Conservation (phyloP, 345 rosid species). For the Moricandia arvensis region DNA sequence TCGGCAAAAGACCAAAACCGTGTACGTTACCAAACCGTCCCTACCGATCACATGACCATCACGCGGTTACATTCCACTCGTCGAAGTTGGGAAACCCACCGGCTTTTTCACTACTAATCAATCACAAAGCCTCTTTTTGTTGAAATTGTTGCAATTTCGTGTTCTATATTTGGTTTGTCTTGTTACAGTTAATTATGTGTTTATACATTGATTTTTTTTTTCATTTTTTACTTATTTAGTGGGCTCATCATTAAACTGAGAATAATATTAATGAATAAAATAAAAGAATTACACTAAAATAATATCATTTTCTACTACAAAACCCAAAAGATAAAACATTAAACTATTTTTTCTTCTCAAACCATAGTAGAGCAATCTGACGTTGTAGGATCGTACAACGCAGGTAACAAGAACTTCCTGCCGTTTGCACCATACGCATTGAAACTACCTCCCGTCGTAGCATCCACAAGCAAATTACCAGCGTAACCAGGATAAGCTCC, state of each 20-base stretch:
- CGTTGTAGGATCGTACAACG: no score
- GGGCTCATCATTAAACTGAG: background rate
- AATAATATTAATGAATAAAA: background rate
- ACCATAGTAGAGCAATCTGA: slow-evolving; percentile 53
- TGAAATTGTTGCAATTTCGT: background rate
- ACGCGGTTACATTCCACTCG: background rate
- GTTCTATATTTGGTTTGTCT: no score
- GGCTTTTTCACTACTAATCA: background rate
- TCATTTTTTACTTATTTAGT: no score
- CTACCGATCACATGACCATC: slow-evolving; percentile 14
- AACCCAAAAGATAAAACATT: background rate
- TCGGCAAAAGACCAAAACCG: background rate
- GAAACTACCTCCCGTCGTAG: slow-evolving; percentile 68
- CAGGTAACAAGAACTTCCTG: no score
- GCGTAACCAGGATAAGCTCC: slow-evolving; percentile 88
- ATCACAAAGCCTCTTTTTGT: background rate
- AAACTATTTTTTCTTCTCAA: slow-evolving; percentile 12
- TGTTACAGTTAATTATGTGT: no score
- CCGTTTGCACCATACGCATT: background rate
- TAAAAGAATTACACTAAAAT: slow-evolving; percentile 31
- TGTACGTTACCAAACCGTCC: background rate
- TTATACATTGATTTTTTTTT: no score
- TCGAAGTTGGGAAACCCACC: slow-evolving; percentile 19
- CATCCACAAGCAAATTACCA: slow-evolving; percentile 57
- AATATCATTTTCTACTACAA: slow-evolving; percentile 25